Base-by-base conservation (phyloP, 73 alveolate species). In the Uronychia setigera region DNA sequence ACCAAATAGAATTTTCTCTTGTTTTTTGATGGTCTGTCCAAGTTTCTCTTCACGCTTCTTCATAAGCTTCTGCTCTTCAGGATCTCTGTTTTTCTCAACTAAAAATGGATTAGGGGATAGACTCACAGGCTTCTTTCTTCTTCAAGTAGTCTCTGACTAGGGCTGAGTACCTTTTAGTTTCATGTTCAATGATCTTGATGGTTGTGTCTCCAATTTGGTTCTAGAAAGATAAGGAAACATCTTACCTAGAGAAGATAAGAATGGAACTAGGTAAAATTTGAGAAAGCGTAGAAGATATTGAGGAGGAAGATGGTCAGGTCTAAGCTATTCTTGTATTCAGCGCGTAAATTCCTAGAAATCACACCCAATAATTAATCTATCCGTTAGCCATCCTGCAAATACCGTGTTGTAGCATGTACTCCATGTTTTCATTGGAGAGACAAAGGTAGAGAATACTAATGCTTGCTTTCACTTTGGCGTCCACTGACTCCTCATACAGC, bases 191-290 rank as follows among this genome's bases (percentile, higher is more conserved):
- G 74, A 98, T 96, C 74, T 95, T 95, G 87, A 97, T 90, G 80
- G 99, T 92, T 9, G 97, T 94, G 88, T 98, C 99, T 80, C 99
- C 99, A 31, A 98, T 93, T 81, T 96, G 90, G 89, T 97, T 96
- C 88, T 94, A 33, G n/a, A 76, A 28, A 25, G 31, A 33, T 1
- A 1, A 13, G 28, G 1, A 9, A 35, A n/a, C n/a, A n/a, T n/a
- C 77, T 32, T 83, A 83, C 91, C 5, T 80, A 77, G 32, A 95
- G 82, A 82, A 98, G 89, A 33, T 88, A 89, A 79, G 87, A 96
- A 88, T 98, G 99, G 87, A 97, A 97, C 35, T 94, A 88, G 32
- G 95, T 86, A 92, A 94, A 98, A 79, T 97, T 96, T 14, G 99
- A 97, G 88, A 92, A 91, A 25, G 99, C 97, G 78, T 97, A 93